Evolutionary conservation across 2,329 filamentous ascomycete genomes (phyloP).

Genomic region (Monosporascus sp.): DNA sequence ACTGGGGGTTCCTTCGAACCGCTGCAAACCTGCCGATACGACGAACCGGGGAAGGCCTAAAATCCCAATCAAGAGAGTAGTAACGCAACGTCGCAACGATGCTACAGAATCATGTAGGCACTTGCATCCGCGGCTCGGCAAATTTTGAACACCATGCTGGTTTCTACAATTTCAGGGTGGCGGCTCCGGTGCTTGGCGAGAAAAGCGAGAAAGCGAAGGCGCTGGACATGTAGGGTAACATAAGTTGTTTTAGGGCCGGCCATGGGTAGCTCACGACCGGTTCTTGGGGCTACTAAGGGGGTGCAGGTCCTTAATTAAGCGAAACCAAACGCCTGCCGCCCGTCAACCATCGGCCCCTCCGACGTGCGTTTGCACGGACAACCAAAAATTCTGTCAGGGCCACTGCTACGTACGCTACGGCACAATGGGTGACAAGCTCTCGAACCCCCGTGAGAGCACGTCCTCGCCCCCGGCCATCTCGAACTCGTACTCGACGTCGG

Average conservation of each 20-base stretch:
- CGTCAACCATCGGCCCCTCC: too few relatives aligned
- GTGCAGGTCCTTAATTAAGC: too few relatives aligned
- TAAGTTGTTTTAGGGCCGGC: too few relatives aligned
- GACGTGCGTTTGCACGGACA: too few relatives aligned
- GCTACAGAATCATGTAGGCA: background rate
- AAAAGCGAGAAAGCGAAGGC: background rate
- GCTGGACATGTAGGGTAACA: too few relatives aligned
- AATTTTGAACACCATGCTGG: background rate
- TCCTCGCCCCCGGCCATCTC: slow-evolving; percentile 27
- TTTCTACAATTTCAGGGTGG: background rate
- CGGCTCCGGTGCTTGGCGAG: background rate
- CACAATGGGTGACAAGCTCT: slow-evolving; percentile 13
- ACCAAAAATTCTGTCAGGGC: too few relatives aligned
- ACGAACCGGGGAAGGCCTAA: too few relatives aligned
- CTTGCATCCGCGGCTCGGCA: background rate
- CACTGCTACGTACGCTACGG: slow-evolving; percentile 5
- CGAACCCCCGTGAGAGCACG: slow-evolving; percentile 25
- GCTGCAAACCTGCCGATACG: too few relatives aligned
- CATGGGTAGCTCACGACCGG: too few relatives aligned
- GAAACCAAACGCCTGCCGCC: background rate
- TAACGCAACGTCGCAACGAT: background rate
- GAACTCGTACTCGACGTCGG: slow-evolving; percentile 28
- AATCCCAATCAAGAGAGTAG: background rate
- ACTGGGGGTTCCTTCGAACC: too few relatives aligned
- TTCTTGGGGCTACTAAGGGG: too few relatives aligned